phyloP scores from a whole-genome alignment of 306 rosid species.

The Argentina anserina region DNA sequence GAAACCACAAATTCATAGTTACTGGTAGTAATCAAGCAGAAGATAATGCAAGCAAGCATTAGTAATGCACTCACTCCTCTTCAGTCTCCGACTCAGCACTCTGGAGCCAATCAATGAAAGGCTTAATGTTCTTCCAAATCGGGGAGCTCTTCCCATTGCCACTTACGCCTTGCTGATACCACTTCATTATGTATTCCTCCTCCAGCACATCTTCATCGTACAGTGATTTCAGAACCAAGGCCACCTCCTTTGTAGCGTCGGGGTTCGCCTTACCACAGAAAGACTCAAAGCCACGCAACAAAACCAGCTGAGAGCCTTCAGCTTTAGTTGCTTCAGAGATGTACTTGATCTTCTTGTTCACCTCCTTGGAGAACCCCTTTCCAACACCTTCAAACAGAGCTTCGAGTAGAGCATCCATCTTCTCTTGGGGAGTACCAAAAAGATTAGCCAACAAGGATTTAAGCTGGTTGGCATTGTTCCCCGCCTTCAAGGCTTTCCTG shows the following conservation, averaged over 20 bases:
- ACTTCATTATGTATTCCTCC: conserved; percentile 39
- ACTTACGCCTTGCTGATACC: conserved; percentile 43
- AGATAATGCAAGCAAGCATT: neutral
- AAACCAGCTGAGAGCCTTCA: conserved; percentile 44
- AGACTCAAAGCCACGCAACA: conserved; percentile 37
- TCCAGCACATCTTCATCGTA: conserved; percentile 47
- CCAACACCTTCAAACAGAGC: conserved; percentile 50
- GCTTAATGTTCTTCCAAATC: conserved; percentile 46
- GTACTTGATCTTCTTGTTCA: conserved; percentile 43
- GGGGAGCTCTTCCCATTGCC: conserved; percentile 35
- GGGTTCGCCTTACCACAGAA: conserved; percentile 37
- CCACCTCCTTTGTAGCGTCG: conserved; percentile 46
- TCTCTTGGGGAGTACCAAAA: conserved; percentile 51
- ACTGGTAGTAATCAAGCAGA: no score
- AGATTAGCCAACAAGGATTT: conserved; percentile 44
- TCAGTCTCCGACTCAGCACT: conserved; percentile 63
- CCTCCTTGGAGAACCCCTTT: conserved; percentile 61
- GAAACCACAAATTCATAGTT: neutral
- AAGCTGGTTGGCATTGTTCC: conserved; percentile 33
- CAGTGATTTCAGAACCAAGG: conserved; percentile 45
- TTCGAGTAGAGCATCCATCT: conserved; percentile 43
- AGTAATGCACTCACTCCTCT: conserved; percentile 27
- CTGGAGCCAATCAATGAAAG: conserved; percentile 65
- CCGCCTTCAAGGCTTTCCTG: conserved; percentile 43
- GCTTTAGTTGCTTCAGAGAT: conserved; percentile 36